These are phyloP conservation scores for Ceratocystis albifundus DNA, from an alignment of 2,329 filamentous ascomycete species.

Conservation along the genomic window DNA sequence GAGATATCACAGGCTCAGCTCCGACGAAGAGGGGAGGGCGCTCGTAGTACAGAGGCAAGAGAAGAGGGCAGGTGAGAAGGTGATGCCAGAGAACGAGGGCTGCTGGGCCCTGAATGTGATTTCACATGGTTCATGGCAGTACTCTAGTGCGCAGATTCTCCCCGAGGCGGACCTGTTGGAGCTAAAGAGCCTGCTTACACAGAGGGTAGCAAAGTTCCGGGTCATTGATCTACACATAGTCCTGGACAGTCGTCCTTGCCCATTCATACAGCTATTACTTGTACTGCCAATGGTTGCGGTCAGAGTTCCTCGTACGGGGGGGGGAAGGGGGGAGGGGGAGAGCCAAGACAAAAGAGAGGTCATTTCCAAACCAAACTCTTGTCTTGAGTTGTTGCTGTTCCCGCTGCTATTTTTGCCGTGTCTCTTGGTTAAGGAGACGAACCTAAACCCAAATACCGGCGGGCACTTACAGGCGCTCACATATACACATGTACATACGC, in stretches of 20 bases:
- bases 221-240: background rate
- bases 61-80: background rate
- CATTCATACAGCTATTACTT: background rate
- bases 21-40: background rate
- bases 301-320: background rate
- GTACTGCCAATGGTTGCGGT: background rate
- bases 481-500: background rate
- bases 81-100: background rate
- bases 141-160: background rate
- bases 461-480: background rate
- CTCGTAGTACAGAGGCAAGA: background rate
- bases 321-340: no score
- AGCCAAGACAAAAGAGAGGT: background rate
- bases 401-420: background rate
- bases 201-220: background rate
- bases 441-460: background rate
- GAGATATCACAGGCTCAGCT: slow-evolving; percentile 5
- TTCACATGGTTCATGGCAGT: no score
- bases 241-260: background rate
- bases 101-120: background rate
- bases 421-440: background rate
- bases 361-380: background rate
- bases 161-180: background rate
- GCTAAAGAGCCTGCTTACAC: background rate
- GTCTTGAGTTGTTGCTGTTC: background rate